Percentiles rank a stretch among this genome's conserved stretches.
Evolutionary conservation across 2,329 filamentous ascomycete species (phyloP).

Genomic region (Zasmidium citrigriseum): DNA sequence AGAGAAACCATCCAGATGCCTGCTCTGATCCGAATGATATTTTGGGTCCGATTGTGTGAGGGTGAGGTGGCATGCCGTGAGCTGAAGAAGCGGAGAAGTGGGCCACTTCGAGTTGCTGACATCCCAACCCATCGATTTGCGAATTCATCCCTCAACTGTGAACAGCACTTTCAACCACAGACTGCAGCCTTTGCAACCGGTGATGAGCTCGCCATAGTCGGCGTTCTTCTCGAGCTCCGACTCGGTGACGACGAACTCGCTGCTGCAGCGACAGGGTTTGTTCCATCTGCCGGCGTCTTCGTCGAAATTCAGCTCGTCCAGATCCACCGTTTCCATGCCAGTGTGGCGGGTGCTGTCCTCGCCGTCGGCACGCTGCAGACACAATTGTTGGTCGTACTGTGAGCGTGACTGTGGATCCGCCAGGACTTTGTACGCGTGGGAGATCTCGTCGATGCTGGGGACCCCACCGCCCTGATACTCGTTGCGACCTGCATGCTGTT

Average conservation of each 20-base stretch:
- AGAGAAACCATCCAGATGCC: too few species aligned
- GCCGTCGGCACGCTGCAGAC: background rate
- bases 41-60: too few species aligned
- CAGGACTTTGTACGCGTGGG: constrained; percentile 58
- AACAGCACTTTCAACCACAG: constrained; percentile 64
- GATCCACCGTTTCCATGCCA: constrained; percentile 59
- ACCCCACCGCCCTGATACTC: background rate
- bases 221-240: constrained; percentile 54
- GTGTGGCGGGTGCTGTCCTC: constrained; percentile 31
- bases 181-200: constrained; percentile 64
- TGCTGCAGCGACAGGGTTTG: constrained; percentile 59
- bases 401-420: constrained; percentile 43
- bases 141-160: constrained; percentile 51
- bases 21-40: too few species aligned
- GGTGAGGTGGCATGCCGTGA: too few species aligned
- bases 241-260: constrained; percentile 57
- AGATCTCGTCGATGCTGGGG: constrained; percentile 58
- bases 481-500: constrained; percentile 31
- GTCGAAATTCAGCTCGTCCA: constrained; percentile 55
- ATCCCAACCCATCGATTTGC: too few species aligned
- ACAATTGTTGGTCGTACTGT: constrained; percentile 52
- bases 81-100: too few species aligned
- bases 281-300: constrained; percentile 49
- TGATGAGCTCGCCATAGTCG: constrained; percentile 57
- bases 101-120: too few species aligned